Evolutionary conservation across 805 yeast genomes (phyloP).

Genomic region (Kazachstania bromeliacearum): DNA sequence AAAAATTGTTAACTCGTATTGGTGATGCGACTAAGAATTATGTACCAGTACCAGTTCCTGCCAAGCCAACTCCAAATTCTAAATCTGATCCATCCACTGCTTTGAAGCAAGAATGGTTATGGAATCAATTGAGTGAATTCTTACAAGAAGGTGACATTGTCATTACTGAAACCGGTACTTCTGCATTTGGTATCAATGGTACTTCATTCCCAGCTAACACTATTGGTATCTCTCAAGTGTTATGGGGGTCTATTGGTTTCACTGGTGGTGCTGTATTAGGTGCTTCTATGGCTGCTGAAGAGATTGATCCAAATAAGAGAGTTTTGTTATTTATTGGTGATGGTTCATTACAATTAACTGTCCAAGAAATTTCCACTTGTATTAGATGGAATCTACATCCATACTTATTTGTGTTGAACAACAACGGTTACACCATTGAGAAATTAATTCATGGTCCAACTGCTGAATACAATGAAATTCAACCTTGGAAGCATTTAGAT

Average conservation of each 20-base stretch:
- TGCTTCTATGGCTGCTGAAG: slow-evolving; percentile 5
- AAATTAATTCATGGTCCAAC: slow-evolving; percentile 5
- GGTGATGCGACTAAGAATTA: background rate
- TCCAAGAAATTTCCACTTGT: slow-evolving; percentile 5
- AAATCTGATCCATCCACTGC: slow-evolving; percentile 19
- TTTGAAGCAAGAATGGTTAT: slow-evolving; percentile 4
- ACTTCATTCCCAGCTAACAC: slow-evolving; percentile 4
- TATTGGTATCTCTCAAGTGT: slow-evolving; percentile 4
- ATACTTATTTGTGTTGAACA: slow-evolving; percentile 5
- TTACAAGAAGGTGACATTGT: slow-evolving; percentile 6
- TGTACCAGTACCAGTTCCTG: slow-evolving; percentile 3
- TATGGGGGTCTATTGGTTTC: slow-evolving; percentile 7
- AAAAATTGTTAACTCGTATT: background rate
- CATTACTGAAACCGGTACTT: slow-evolving; percentile 6
- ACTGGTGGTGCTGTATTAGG: slow-evolving; percentile 6
- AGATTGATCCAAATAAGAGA: slow-evolving; percentile 5
- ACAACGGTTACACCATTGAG: slow-evolving; percentile 6
- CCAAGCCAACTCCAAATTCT: slow-evolving; percentile 25
- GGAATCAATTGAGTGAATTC: slow-evolving; percentile 3
- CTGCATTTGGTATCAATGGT: slow-evolving; percentile 5
- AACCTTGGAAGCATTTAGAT: slow-evolving; percentile 3
- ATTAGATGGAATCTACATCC: slow-evolving; percentile 4
- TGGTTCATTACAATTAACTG: slow-evolving; percentile 6
- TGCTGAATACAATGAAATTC: slow-evolving; percentile 5
- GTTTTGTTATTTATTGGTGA: slow-evolving; percentile 5